Evolutionary conservation across 2,329 filamentous ascomycete species (phyloP).

Genomic region (Scorias spongiosa): DNA sequence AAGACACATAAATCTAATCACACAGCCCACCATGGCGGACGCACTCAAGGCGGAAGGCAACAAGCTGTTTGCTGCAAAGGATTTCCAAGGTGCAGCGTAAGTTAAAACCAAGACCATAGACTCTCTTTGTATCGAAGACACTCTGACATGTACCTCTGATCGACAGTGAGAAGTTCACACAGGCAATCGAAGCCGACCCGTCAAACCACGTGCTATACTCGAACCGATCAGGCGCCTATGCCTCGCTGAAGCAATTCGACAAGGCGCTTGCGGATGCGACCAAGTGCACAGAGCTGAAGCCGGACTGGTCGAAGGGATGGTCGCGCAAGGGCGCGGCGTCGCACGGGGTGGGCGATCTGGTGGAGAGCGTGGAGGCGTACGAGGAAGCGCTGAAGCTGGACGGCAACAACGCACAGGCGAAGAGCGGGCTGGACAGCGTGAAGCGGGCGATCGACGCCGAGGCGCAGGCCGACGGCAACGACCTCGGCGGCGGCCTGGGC

Average conservation of each 20-base stretch:
- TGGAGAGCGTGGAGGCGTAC: conserved; percentile 77
- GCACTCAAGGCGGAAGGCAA: conserved; percentile 95
- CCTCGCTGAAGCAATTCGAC: conserved; percentile 78
- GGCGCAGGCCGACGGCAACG: conserved; percentile 46
- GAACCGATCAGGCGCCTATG: conserved; percentile 77
- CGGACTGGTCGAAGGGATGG: conserved; percentile 97
- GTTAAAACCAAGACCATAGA: conserved; percentile 23
- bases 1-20: too few species aligned
- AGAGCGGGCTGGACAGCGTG: conserved; percentile 71
- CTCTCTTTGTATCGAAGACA: not conserved
- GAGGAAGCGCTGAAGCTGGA: conserved; percentile 90
- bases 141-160: conserved; percentile 1
- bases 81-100: conserved; percentile 90
- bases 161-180: conserved; percentile 73
- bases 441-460: conserved; percentile 77
- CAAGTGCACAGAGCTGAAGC: conserved; percentile 88
- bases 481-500: conserved; percentile 64
- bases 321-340: conserved; percentile 81
- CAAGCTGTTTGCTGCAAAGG: conserved; percentile 95
- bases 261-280: conserved; percentile 76
- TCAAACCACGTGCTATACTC: conserved; percentile 95
- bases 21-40: conserved; percentile 40
- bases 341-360: conserved; percentile 73
- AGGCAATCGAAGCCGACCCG: conserved; percentile 79
- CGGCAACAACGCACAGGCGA: conserved; percentile 79